Conservation (phyloP, 768 basidiomycete genomes). For the Hebeloma cylindrosporum region DNA sequence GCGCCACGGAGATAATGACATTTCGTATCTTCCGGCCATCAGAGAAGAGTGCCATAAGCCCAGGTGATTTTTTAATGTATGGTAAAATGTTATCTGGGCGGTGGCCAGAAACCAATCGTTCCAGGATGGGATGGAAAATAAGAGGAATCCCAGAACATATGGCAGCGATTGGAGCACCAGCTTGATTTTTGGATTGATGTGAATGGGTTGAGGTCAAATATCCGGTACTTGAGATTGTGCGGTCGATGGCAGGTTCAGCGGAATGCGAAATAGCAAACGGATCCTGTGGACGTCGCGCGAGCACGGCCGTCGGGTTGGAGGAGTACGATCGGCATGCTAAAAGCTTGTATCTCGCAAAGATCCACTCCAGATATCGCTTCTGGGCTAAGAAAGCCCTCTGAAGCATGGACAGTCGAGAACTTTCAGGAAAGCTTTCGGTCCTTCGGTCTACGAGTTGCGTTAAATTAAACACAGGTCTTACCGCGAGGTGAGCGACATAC, state of each 20-base stretch:
- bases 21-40: constrained; percentile 34
- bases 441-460: constrained; percentile 4
- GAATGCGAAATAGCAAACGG: background rate
- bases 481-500: no score
- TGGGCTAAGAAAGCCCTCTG: constrained; percentile 56
- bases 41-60: constrained; percentile 22
- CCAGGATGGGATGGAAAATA: constrained; percentile 15
- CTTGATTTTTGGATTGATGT: background rate
- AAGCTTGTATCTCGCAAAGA: constrained; percentile 22
- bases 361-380: constrained; percentile 51
- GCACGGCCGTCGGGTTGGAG: constrained; percentile 7
- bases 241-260: background rate
- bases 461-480: no score
- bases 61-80: constrained; percentile 21
- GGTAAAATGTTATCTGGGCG: constrained; percentile 15
- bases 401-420: constrained; percentile 69
- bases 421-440: constrained; percentile 21
- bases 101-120: constrained; percentile 13
- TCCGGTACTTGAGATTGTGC: constrained; percentile 1
- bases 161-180: background rate
- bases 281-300: no score
- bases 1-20: constrained; percentile 33
- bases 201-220: background rate
- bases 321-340: constrained; percentile 10
- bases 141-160: constrained; percentile 4